Evolutionary conservation across 768 basidiomycete species (phyloP).

Genomic region (Auriscalpium vulgare): DNA sequence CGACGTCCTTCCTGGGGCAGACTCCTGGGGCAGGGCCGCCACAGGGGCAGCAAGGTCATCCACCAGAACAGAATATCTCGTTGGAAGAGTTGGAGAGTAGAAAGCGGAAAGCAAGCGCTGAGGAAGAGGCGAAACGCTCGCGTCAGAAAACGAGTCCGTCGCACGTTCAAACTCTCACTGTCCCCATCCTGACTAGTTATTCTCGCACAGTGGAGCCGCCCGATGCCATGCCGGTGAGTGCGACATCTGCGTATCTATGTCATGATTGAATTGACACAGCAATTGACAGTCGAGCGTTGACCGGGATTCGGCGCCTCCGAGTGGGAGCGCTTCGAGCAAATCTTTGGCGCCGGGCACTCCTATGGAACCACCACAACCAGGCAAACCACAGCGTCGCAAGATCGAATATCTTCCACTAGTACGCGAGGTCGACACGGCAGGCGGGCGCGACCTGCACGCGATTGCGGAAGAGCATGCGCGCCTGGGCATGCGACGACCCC

Average conservation of each 20-base stretch:
- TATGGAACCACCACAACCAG: conserved; percentile 9
- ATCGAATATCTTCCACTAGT: conserved; percentile 83
- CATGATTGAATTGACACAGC: background rate
- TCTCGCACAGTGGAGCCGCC: conserved; percentile 18
- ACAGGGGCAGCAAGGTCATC: conserved; percentile 2
- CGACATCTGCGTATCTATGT: background rate
- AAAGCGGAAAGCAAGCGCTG: conserved; percentile 65
- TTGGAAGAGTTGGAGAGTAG: conserved; percentile 53
- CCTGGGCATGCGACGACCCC: conserved; percentile 43
- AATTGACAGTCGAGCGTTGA: conserved; percentile 16
- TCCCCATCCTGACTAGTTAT: background rate
- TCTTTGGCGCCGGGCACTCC: background rate
- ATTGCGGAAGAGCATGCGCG: conserved; percentile 55
- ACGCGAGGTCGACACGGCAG: conserved; percentile 66
- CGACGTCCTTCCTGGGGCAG: conserved; percentile 4
- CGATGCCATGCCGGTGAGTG: conserved; percentile 21
- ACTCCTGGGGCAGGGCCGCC: conserved; percentile 3
- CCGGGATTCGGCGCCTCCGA: conserved; percentile 16
- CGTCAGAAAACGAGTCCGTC: conserved; percentile 65
- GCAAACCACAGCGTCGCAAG: conserved; percentile 61
- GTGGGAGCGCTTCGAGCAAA: conserved; percentile 6
- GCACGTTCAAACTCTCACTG: background rate
- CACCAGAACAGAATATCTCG: conserved; percentile 4
- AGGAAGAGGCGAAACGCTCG: conserved; percentile 59
- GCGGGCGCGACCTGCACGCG: conserved; percentile 70